Base-by-base conservation (phyloP, 352 stramenopile genomes). In the Thraustochytrium striatum region DNA sequence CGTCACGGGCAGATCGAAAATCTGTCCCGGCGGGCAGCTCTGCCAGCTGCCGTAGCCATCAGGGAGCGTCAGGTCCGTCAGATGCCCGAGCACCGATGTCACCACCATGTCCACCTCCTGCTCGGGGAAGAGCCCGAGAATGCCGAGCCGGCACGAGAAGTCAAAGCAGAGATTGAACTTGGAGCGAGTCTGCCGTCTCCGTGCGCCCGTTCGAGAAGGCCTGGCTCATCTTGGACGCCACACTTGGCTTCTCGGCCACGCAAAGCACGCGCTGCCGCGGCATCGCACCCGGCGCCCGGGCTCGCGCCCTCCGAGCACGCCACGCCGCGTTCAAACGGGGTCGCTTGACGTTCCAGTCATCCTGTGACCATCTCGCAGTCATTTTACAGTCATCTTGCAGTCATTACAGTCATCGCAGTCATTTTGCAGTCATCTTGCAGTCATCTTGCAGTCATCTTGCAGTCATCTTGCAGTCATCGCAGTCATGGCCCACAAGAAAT, bases 161-260 rank as follows among this genome's bases (percentile, higher is more conserved):
- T 82, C 55, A n/a, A 69, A 83, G 72, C 59, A 82, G 33, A 82
- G 55, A 43, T 81, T 84, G 78, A 83, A 81, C 61, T 78, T 65
- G 61, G 81, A 85, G 9, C 59, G 44, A 36, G 38, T 79, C 35
- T 59, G 50, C 28, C 68, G 57, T 85, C 81, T 61, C 83, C 61
- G 19, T 62, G 53, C 3, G 65, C 28, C 39, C 81, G 41, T 35
- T 82, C 50, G 87, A 94, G 88, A 99, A 84, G 79, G 99, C 98
- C 80, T 85, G 82, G 65, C 95, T 89, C 80, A 99, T 92, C 62
- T 97, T 92, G 83, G 97, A 98, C 53, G 97, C 97, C 69, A 99
- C 96, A 19, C 91, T 98, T 55, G 96, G 96, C 88, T 99, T 99
- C 90, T 99, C 97, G 47, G 97, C 96, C 58, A 99, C 96, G 85